Conservation (phyloP, 1,284 basidiomycete species). For the Vanrija humicola region DNA sequence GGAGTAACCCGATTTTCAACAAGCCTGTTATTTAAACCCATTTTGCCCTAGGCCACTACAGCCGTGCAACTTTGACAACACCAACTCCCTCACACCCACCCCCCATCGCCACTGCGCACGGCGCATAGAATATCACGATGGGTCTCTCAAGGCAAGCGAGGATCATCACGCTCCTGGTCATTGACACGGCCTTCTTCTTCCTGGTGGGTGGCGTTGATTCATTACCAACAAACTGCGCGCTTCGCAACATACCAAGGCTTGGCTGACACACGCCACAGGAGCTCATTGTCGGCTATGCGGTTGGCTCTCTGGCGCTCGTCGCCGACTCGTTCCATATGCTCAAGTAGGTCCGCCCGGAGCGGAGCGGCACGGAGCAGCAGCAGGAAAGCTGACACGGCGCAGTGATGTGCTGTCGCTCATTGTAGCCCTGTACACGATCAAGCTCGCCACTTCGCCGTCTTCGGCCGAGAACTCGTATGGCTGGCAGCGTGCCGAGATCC, state of each 20-base stretch:
- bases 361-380: constrained; percentile 54
- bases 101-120: not conserved
- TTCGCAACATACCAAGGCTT: not conserved
- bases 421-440: constrained; percentile 96
- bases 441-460: constrained; percentile 55
- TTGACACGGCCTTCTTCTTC: constrained; percentile 89
- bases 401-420: constrained; percentile 93
- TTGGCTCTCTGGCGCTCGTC: constrained; percentile 89
- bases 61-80: not conserved
- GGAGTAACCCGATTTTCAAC: too few species aligned
- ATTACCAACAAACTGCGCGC: not conserved
- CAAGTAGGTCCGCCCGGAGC: constrained; percentile 75
- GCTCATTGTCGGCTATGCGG: constrained; percentile 70
- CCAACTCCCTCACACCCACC: not conserved
- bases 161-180: constrained; percentile 74
- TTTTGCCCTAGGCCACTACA: too few species aligned
- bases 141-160: constrained; percentile 65
- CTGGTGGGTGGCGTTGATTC: constrained; percentile 58
- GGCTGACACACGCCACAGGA: constrained; percentile 24
- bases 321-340: constrained; percentile 99
- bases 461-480: constrained; percentile 45
- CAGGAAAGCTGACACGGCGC: constrained; percentile 24
- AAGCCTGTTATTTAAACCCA: too few species aligned
- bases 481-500: constrained; percentile 98
- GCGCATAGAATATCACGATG: constrained; percentile 45